Base-by-base conservation (phyloP, 23 red algal species). In the Gracilaria domingensis region DNA sequence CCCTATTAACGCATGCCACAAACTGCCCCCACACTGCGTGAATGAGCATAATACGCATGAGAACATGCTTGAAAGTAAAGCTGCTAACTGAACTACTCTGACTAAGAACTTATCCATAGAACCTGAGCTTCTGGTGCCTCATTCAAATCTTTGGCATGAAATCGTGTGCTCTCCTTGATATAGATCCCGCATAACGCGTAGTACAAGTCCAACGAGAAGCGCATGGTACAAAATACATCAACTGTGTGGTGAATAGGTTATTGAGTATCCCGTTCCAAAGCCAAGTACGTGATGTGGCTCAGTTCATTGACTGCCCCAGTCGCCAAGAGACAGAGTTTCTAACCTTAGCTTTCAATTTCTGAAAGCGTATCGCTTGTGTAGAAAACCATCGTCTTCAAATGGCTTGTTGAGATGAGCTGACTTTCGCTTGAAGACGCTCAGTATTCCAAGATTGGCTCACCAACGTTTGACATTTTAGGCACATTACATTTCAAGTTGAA, bases 401-500 rank as follows among this genome's bases (percentile, higher is more conserved):
- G 64, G 64, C 16, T 69, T 32, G 36, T 20, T 69, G 30, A 12
- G 0, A 34, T 5, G 16, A 36, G 36, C 20, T 37, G 26, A 8
- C 17, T 0, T 32, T 32, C 32, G 12, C 64, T 12, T 69, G 1
- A 0, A 8, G 30, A 20, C 7, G 17, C 30, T 93, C 82, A 95
- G 86, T 85, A 98, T 66, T 98, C 95, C 37, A 98, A 62, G 36
- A 98, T 88, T 60, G 95, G 95, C 55, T 98, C 89, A 4, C 95
- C 95, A 29, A 89, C 81, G 82, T 90, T 93, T 12, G 85, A 87
- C 85, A 94, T 84, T 56, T 76, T 81, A 28, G 78, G 66, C 1
- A 98, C 90, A 73, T 88, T 93, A 32, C 78, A 87, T 35, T 93
- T 94, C 74, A 98, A 83, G 66, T 98, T 95, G 64, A 98, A 96